Evolutionary conservation across 78 protist genomes (phyloP), one percentile per base, ranked within the genome.

Genomic region (Chrysochromulina parva): DNA sequence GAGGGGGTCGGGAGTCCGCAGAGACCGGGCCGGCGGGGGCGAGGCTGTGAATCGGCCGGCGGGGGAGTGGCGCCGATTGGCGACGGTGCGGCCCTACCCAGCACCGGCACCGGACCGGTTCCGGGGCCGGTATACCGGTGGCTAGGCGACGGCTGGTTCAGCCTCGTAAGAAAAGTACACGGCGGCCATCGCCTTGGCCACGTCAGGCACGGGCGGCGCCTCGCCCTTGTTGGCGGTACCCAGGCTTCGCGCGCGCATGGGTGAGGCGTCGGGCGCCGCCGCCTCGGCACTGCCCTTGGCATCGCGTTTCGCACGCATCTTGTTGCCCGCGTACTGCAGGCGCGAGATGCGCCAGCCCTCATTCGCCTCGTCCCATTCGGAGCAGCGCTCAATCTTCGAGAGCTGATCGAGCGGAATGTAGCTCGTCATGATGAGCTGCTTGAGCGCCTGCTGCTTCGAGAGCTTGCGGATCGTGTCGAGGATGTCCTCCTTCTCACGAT

Each of bases 401-500:
- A 5, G 85, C 74, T 94, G 94, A 52, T 91, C 93, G 16, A 85
- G 76, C 22, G 89, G 93, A 6, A 92, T 60, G 91, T 84, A 85
- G n/a, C n/a, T 2, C 71, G 24, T 76, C 60, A 76, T 78, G 50
- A 88, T 28, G 26, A 92, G 74, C 22, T 26, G 52, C 54, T 57
- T 57, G 24, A 86, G 90, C 92, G 91, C 89, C n/a, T 78, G n/a
- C 88, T 90, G 91, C 13, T 62, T 89, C n/a, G n/a, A 52, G 65
- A 88, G 94, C 69, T 95, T 93, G 85, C 95, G 90, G 76, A 95
- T 91, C 38, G 93, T 86, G 28, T 93, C 94, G 58, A 91, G 85
- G 47, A 95, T 88, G 86, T 90, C 92, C 58, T 81, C 94, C 74
- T 59, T 54, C 71, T 93, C 94, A 28, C 78, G 82, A 80, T 85